Conservation (phyloP, 164 flowering plant species). For the Nymphaea thermarum region DNA sequence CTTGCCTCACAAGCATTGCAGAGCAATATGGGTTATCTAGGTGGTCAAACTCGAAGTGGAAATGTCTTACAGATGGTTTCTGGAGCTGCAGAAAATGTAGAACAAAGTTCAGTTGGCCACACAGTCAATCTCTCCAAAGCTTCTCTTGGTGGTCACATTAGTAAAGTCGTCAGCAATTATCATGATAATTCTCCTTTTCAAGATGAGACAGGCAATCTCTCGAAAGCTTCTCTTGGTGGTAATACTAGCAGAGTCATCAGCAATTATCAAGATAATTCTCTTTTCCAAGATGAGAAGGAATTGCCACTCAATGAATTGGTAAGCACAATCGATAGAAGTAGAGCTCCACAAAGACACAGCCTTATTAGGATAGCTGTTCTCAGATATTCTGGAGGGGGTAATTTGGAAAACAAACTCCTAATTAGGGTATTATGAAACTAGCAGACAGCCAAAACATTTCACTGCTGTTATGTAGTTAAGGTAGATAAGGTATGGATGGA, state of each 20-base stretch:
- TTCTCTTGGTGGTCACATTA: constrained; percentile 38
- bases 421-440: background rate
- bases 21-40: constrained; percentile 10
- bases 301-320: constrained; percentile 31
- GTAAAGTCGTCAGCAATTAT: constrained; percentile 47
- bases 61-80: background rate
- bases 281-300: constrained; percentile 29
- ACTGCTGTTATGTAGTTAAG: background rate
- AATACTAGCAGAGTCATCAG: constrained; percentile 53
- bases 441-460: background rate
- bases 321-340: constrained; percentile 10
- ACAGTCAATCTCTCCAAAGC: constrained; percentile 4
- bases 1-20: constrained; percentile 38
- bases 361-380: too few species aligned
- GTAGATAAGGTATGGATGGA: background rate
- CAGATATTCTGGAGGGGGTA: too few species aligned
- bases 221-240: constrained; percentile 23
- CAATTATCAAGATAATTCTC: constrained; percentile 50
- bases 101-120: background rate
- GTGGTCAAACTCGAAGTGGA: background rate
- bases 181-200: constrained; percentile 44
- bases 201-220: constrained; percentile 21
- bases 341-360: background rate
- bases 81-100: background rate
- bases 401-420: background rate